Conservation (phyloP, 2,329 filamentous ascomycete species). For the Trichoderma pleuroti region DNA sequence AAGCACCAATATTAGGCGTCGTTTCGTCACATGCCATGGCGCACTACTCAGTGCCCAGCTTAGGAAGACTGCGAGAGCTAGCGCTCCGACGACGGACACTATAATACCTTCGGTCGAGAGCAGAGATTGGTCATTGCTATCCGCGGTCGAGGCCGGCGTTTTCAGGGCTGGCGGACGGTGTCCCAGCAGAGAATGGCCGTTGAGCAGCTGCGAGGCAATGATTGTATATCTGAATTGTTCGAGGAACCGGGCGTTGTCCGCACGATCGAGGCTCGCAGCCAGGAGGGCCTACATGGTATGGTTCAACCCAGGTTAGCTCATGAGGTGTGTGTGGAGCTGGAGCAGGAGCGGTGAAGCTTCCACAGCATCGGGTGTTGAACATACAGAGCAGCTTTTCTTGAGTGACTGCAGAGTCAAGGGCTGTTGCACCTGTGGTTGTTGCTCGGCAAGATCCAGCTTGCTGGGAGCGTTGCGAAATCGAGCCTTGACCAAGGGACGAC, state of each 20-base stretch:
- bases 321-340: neutral
- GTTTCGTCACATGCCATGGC: slow-evolving; percentile 52
- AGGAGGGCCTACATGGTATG: slow-evolving; percentile 55
- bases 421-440: neutral
- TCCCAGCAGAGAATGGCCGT: slow-evolving; percentile 57
- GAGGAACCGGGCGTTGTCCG: slow-evolving; percentile 79
- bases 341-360: neutral
- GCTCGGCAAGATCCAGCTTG: neutral
- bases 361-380: slow-evolving; percentile 23
- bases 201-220: slow-evolving; percentile 84
- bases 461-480: slow-evolving; percentile 48
- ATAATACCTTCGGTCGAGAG: slow-evolving; percentile 46
- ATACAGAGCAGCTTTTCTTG: slow-evolving; percentile 51
- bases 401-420: slow-evolving; percentile 42
- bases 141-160: slow-evolving; percentile 18
- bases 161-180: slow-evolving; percentile 29
- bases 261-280: slow-evolving; percentile 67
- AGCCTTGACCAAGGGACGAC: slow-evolving; percentile 51
- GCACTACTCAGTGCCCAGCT: slow-evolving; percentile 63
- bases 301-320: neutral
- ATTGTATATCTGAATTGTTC: slow-evolving; percentile 93
- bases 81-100: slow-evolving; percentile 49
- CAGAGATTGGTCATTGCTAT: slow-evolving; percentile 28
- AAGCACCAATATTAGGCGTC: slow-evolving; percentile 49
- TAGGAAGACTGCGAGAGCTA: slow-evolving; percentile 66